Conservation (phyloP, 805 yeast genomes). For the Millerago galiae region DNA sequence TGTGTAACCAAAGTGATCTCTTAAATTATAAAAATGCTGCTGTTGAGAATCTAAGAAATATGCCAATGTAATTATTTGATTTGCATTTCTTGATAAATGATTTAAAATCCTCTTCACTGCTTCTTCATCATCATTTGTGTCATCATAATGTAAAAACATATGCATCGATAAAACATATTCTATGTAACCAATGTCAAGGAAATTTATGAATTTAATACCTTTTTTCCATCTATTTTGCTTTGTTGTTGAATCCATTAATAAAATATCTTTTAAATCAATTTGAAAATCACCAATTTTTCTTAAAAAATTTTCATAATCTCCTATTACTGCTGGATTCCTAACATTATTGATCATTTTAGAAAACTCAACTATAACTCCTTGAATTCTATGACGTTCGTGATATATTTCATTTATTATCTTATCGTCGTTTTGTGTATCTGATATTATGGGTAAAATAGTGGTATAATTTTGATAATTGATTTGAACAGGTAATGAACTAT, state of each 20-base stretch:
- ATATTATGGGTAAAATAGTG: background rate
- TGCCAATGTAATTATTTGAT: slow-evolving; percentile 1
- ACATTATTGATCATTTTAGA: slow-evolving; percentile 4
- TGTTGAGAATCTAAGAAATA: slow-evolving; percentile 6
- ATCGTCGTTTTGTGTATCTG: background rate
- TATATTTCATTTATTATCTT: background rate
- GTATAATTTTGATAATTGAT: slow-evolving; percentile 2
- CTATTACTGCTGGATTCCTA: background rate
- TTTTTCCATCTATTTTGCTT: slow-evolving; percentile 3
- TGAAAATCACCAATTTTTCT: background rate
- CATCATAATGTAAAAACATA: slow-evolving; percentile 3
- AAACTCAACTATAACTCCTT: background rate
- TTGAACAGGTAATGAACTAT: background rate
- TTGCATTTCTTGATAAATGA: background rate
- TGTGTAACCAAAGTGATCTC: slow-evolving; percentile 6
- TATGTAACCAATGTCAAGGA: slow-evolving; percentile 1
- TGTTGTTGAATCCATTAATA: slow-evolving; percentile 1
- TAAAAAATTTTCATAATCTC: background rate
- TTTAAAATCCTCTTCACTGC: background rate
- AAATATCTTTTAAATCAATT: background rate
- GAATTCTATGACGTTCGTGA: slow-evolving; percentile 3
- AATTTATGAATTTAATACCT: slow-evolving; percentile 1
- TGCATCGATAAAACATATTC: slow-evolving; percentile 3
- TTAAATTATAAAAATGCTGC: slow-evolving; percentile 3
- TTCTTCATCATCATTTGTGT: background rate